phyloP scores from a whole-genome alignment of 1,284 basidiomycete species.

The Papiliotrema nemorosa region DNA sequence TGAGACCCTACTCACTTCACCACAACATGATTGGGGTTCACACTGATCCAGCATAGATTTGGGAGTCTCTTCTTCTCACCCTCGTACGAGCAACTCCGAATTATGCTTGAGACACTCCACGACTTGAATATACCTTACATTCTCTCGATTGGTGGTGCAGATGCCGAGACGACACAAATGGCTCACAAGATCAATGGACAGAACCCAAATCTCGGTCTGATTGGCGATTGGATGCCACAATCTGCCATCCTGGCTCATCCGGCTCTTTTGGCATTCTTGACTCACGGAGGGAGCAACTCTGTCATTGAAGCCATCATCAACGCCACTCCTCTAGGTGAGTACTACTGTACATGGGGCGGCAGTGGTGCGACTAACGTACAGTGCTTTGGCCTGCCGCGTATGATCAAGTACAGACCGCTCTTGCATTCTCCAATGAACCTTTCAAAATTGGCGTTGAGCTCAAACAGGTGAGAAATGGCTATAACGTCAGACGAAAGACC shows the following conservation, averaged over 20 bases:
- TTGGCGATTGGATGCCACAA: background rate
- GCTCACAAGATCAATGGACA: too few species aligned
- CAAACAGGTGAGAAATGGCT: background rate
- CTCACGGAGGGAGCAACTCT: background rate
- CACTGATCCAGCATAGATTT: background rate
- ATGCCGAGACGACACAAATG: background rate
- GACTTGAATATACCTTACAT: background rate
- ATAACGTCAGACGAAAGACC: background rate
- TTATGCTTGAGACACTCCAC: background rate
- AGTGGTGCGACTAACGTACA: background rate
- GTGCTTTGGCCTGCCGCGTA: conserved; percentile 1
- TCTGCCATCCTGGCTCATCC: background rate
- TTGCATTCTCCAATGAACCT: background rate
- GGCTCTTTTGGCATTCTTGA: background rate
- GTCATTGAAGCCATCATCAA: background rate
- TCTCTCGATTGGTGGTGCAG: background rate
- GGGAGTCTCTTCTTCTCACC: background rate
- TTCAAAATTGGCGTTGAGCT: background rate
- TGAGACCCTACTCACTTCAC: background rate
- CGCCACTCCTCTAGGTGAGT: background rate
- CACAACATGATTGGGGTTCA: background rate
- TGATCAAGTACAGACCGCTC: background rate
- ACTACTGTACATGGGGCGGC: background rate
- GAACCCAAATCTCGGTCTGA: background rate
- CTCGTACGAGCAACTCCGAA: background rate